Evolutionary conservation across 225 moss, liverwort and hornwort species (phyloP), one percentile per base, ranked within the genome.

Genomic region (Thuidium tamariscinum): DNA sequence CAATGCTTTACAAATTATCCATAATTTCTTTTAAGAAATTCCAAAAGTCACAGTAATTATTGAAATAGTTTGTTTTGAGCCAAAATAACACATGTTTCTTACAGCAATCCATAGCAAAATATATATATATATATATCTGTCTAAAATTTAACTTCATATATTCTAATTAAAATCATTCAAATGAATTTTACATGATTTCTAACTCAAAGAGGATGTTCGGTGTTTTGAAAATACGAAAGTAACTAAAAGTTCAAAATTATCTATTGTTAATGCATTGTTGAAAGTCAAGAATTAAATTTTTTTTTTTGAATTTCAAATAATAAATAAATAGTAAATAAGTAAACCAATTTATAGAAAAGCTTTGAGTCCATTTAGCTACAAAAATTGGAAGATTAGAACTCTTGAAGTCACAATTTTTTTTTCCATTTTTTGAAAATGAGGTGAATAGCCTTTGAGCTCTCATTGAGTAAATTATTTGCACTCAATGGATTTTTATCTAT

Each of bases 381-480:
- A 36, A 3, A 11, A 66, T 66, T 36, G 6, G 21, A 36, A n/a
- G 5, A 66, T 66, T 36, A n/a, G 19, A 19, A 66, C 20, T 66
- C 20, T 66, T 66, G 66, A 36, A 36, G 20, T 10, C n/a, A n/a
- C n/a, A 30, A 20, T 0, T 9, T 0, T n/a, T 36, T 66, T 20
- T 11, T 66, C 21, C 2, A 36, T 36, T 66, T 3, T 0, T 36
- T 1, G 1, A 11, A 66, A 36, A 3, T 5, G 1, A 3, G 2
- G 0, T 11, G 6, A 20, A 0, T 1, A 66, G 0, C 20, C 36
- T 20, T 36, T 2, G 0, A 67, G 6, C 37, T 13, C 12, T 36
- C 0, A 7, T 6, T 7, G 3, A 11, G 6, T 21, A 36, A 65
- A 34, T 32, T 34, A 63, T 9, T 63, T 63, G 32, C 5, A 32